A percentile compares a stretch with the other conserved stretches of the same genome.
Conservation (phyloP, 2,329 filamentous ascomycete genomes). For the Neopestalotiopsis sp. region DNA sequence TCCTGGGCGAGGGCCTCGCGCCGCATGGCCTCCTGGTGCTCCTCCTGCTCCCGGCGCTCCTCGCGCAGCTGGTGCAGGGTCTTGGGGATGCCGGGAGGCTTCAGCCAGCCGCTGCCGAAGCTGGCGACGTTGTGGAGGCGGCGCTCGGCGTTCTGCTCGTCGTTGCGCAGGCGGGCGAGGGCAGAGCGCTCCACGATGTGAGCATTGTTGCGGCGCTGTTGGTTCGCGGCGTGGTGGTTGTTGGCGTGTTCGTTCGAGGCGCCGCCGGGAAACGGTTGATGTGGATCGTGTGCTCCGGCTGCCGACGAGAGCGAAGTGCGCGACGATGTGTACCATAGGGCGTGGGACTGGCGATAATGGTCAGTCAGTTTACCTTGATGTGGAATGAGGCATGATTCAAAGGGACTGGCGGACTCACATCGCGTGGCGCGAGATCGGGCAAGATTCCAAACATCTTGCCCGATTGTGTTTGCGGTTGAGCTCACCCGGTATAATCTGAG, state of each 20-base stretch:
- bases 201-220: slow-evolving; percentile 26
- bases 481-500: not conserved
- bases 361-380: not conserved
- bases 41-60: slow-evolving; percentile 86
- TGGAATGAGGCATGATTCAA: not conserved
- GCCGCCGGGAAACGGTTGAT: slow-evolving; percentile 37
- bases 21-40: slow-evolving; percentile 77
- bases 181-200: slow-evolving; percentile 57
- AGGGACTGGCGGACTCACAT: slow-evolving; percentile 55
- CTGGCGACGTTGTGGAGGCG: slow-evolving; percentile 83
- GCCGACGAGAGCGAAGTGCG: slow-evolving; percentile 48
- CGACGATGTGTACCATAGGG: slow-evolving; percentile 75
- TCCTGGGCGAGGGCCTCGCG: slow-evolving; percentile 76
- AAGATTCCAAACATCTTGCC: slow-evolving; percentile 66
- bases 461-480: not conserved
- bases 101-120: slow-evolving; percentile 90
- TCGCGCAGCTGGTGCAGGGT: slow-evolving; percentile 90
- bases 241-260: slow-evolving; percentile 23
- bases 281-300: slow-evolving; percentile 34
- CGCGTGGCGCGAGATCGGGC: slow-evolving; percentile 71
- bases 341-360: slow-evolving; percentile 62
- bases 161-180: slow-evolving; percentile 72
- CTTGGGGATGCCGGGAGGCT: slow-evolving; percentile 85
- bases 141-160: slow-evolving; percentile 78
- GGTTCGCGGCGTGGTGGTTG: slow-evolving; percentile 36